Percentiles rank a stretch among this genome's conserved stretches.
phyloP scores from a whole-genome alignment of 2,329 filamentous ascomycete species.

The Epichloe uncinata region DNA sequence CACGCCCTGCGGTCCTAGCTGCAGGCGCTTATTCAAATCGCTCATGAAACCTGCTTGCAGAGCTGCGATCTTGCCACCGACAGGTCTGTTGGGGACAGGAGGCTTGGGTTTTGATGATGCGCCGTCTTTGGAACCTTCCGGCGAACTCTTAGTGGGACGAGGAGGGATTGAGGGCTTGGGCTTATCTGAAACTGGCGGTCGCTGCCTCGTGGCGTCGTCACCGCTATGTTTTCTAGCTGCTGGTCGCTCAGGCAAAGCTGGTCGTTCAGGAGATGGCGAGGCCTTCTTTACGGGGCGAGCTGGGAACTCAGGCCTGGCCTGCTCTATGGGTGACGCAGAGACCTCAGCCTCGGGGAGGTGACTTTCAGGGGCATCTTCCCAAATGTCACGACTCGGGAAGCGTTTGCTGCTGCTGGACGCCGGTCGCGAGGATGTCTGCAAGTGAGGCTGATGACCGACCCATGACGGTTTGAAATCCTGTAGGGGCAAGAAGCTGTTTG shows the following conservation, averaged over 20 bases:
- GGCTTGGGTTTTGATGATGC: conserved; percentile 62
- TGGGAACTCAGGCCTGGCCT: conserved; percentile 17
- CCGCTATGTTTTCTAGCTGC: conserved; percentile 33
- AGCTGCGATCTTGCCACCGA: conserved; percentile 77
- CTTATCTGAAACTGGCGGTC: conserved; percentile 35
- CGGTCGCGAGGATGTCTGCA: conserved; percentile 32
- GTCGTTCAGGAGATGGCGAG: conserved; percentile 26
- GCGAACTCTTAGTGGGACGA: conserved; percentile 41
- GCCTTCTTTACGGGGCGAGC: conserved; percentile 24
- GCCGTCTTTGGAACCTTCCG: conserved; percentile 28
- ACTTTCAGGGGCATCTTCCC: conserved; percentile 87
- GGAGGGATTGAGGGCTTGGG: conserved; percentile 48
- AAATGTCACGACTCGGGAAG: conserved; percentile 86
- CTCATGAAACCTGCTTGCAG: conserved; percentile 86
- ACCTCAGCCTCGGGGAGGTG: conserved; percentile 63
- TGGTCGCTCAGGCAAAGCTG: conserved; percentile 36
- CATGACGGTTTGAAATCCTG: conserved; percentile 28
- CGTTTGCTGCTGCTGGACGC: conserved; percentile 46
- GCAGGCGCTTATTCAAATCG: conserved; percentile 80
- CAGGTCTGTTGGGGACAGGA: conserved; percentile 58
- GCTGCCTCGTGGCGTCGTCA: conserved; percentile 24
- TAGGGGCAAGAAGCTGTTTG: conserved; percentile 16
- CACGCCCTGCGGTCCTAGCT: conserved; percentile 67
- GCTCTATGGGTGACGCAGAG: conserved; percentile 20
- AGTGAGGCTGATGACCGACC: conserved; percentile 33